Base-by-base conservation (phyloP, 208 protist genomes). In the Spongospora subterranea region DNA sequence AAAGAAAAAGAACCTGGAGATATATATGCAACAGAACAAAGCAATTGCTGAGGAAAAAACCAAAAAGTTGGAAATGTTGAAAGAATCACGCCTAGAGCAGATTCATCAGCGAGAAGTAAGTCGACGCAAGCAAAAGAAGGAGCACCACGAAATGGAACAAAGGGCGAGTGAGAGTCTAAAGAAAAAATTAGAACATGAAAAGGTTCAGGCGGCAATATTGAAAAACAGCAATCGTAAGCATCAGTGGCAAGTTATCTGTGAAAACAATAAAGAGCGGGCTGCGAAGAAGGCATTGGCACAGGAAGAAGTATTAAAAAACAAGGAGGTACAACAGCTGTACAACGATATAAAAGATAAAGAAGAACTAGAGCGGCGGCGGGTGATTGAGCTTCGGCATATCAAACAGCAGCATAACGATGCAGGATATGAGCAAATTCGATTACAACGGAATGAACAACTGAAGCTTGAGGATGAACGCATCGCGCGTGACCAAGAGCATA, bases 21-120 rank as follows among this genome's bases (percentile, higher is more conserved):
- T 39, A n/a, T 35, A 40, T 6, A 43, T 39, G 6, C 35, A 82
- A 82, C 71, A 82, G 71, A 43, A 82, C 40, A 35, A 43, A 13
- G 71, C 6, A 43, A 6, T 82, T n/a, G 35, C n/a, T 6, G 71
- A 6, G 6, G 71, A 35, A 39, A 20, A 43, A 20, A 6, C 6
- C n/a, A 35, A 35, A 43, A 82, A 82, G n/a, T 40, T 82, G 71
- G 71, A 82, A 6, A n/a, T 40, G n/a, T n/a, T 82, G n/a, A 82
- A 82, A 82, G 13, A 82, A 39, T 39, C 17, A 6, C 6, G 71
- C 6, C 6, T 82, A 20, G 11, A 35, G 71, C 71, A 82, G n/a
- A 82, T 82, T n/a, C 6, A 43, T 20, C 17, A 43, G 71, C 40
- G 71, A 35, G 71, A 45, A 35, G 71, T 6, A 43, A 6, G 13